These are phyloP conservation scores for Saccharomyces kudriavzevii DNA, from an alignment of 805 yeast species.

Conservation along the genomic window DNA sequence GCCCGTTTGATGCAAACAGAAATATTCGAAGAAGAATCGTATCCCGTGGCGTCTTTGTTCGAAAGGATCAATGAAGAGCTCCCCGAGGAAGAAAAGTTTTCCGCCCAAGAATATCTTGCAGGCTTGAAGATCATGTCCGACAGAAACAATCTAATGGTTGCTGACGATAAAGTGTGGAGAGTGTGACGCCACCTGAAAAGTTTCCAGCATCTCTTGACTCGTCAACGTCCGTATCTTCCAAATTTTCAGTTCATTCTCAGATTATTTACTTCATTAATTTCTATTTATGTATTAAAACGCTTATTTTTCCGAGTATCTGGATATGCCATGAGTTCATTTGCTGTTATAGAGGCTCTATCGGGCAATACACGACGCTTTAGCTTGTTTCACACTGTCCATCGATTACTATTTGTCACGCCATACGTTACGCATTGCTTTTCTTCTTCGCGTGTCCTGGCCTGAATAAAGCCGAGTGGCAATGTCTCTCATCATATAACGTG, in stretches of 20 bases:
- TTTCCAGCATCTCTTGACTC: neutral
- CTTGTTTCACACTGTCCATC: neutral
- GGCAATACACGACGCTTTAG: neutral
- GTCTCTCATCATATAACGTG: neutral
- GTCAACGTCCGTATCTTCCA: neutral
- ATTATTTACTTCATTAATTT: neutral
- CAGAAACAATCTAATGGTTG: conserved; percentile 40
- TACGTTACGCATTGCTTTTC: neutral
- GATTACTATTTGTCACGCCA: neutral
- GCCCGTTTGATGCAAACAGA: conserved; percentile 41
- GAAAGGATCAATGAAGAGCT: conserved; percentile 37
- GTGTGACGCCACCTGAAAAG: conserved; percentile 16
- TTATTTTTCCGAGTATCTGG: neutral
- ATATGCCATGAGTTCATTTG: neutral
- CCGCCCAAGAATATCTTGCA: conserved; percentile 36
- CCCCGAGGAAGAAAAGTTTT: conserved; percentile 42
- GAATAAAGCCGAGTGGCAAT: neutral
- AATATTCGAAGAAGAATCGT: conserved; percentile 38
- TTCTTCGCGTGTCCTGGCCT: neutral
- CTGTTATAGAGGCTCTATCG: too few relatives aligned
- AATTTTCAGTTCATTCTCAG: neutral
- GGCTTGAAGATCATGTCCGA: conserved; percentile 38
- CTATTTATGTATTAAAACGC: neutral
- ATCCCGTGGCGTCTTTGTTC: conserved; percentile 32
- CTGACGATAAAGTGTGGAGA: conserved; percentile 43